Evolutionary conservation across 176 grass and related monocot genomes (phyloP), one percentile per base, ranked within the genome.

Genomic region (Rhynchospora breviuscula): DNA sequence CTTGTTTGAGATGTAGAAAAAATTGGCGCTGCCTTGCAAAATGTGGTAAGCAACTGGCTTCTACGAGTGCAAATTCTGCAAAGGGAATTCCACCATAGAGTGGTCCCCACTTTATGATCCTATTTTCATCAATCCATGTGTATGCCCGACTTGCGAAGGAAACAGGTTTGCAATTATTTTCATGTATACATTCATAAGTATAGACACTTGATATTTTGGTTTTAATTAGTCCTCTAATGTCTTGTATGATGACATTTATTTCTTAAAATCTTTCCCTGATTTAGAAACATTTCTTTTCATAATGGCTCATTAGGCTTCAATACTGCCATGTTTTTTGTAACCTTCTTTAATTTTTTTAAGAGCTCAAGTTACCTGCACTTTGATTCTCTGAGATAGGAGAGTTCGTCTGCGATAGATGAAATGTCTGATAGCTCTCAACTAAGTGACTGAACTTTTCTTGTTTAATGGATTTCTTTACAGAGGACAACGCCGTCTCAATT

Each of bases 141-240:
- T 98, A n/a, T 98, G 96, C 88, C 93, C 96, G 66, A 93, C 96
- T 60, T 80, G n/a, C n/a, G n/a, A n/a, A n/a, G n/a, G n/a, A n/a
- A n/a, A n/a, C n/a, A n/a, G n/a, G n/a, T n/a, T n/a, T 58, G 47
- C 14, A 33, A 43, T 84, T 44, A 12, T 60, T 51, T 57, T 19
- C 61, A 49, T 26, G 3, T 53, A 26, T 65, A 48, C 23, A 6
- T 49, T 66, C 18, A 4, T 63, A 63, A 81, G 35, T 40, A 35
- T 63, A 57, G 1, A 40, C 61, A 40, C 7, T 46, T 6, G 14
- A 70, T 46, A 43, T 35, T 62, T 80, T 80, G 33, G 23, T n/a
- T 57, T 8, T 62, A 35, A 35, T 35, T 35, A 45, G 78, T 23
- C 18, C 43, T 78, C 52, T 15, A 83, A 67, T 78, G 12, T 56